phyloP scores from a whole-genome alignment of 257 asterid species.

The Solanum chaucha region DNA sequence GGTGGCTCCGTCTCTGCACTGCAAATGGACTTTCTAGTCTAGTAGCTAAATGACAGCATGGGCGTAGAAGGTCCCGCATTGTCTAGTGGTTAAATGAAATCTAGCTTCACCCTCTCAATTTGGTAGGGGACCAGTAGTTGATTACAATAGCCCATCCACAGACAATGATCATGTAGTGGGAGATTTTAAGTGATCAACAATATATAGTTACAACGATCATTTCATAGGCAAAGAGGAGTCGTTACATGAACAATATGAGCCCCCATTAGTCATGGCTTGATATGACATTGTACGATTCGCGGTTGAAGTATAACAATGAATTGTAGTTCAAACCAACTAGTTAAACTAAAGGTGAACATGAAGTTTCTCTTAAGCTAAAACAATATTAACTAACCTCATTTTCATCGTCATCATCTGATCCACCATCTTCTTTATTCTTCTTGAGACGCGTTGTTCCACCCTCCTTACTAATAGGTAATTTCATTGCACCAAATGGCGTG shows the following conservation, averaged over 20 bases:
- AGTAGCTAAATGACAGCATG: not conserved
- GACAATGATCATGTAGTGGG: not conserved
- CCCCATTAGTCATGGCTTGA: not conserved
- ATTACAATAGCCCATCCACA: not conserved
- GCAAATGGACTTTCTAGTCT: not conserved
- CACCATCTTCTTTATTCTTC: conserved; percentile 79
- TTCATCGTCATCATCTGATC: conserved; percentile 39
- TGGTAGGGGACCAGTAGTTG: not conserved
- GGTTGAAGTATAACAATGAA: not conserved
- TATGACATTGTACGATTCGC: not conserved
- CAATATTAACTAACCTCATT: conserved; percentile 35
- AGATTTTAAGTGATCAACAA: not conserved
- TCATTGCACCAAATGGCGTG: conserved; percentile 92
- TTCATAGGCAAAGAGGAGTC: not conserved
- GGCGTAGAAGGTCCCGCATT: not conserved
- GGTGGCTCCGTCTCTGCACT: too few relatives aligned
- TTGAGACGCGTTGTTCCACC: conserved; percentile 80
- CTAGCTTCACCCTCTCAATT: not conserved
- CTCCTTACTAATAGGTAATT: conserved; percentile 80
- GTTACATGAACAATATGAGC: not conserved
- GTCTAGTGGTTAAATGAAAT: not conserved
- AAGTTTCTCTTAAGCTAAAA: not conserved
- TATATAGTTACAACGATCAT: not conserved
- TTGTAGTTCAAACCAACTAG: not conserved
- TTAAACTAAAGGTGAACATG: not conserved